Conservation (phyloP, 2,329 filamentous ascomycete genomes). For the Colletotrichum filicis region DNA sequence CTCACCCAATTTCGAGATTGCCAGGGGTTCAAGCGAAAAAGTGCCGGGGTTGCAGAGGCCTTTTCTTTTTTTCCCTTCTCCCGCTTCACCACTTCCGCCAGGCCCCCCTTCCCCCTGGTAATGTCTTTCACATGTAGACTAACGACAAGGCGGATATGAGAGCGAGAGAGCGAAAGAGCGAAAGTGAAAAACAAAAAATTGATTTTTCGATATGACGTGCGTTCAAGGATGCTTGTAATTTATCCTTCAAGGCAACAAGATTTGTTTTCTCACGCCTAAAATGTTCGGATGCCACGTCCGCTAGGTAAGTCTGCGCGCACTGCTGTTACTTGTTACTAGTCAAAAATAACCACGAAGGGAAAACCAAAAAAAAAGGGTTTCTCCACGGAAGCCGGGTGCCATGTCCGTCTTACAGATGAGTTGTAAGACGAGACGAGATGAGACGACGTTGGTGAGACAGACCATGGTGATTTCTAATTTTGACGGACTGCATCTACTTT, state of each 20-base stretch:
- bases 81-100: background rate
- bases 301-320: background rate
- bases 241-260: background rate
- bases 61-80: background rate
- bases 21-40: background rate
- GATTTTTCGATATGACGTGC: background rate
- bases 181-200: background rate
- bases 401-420: background rate
- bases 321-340: background rate
- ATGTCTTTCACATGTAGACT: background rate
- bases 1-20: background rate
- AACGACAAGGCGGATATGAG: background rate
- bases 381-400: background rate
- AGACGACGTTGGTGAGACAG: background rate
- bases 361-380: background rate
- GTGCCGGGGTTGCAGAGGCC: background rate
- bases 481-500: too few species aligned
- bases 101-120: background rate
- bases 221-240: background rate
- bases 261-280: background rate
- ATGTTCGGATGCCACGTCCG: background rate
- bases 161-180: background rate
- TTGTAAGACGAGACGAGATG: too few species aligned
- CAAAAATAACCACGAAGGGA: background rate
- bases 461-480: background rate